Base-by-base conservation (phyloP, 805 yeast genomes). In the Hanseniaspora clermontiae region DNA sequence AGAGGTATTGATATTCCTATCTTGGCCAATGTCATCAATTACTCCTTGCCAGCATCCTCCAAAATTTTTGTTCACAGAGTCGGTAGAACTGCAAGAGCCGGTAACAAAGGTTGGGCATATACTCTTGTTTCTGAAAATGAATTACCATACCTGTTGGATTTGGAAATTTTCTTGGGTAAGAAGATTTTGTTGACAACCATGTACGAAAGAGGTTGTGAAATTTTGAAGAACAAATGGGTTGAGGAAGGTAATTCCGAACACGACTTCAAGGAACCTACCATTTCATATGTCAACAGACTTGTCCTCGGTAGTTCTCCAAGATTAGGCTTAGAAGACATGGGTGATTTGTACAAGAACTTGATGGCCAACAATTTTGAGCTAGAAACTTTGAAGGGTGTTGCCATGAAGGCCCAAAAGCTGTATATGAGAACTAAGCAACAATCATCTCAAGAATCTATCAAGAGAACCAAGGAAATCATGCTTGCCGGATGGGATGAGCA, bases 21-120 rank as follows among this genome's bases (percentile, higher is more conserved):
- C 57, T 77, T 93, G 66, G 96, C 97, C 7, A 90, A 95, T 66
- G 99, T 93, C 54, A 78, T 93, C 62, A 93, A 93, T 68, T 93
- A 79, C 69, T 81, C 96, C 1, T 75, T 93, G 59, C 97, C 97
- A 11, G 84, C 88, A 1, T 83, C 95, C 1, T 88, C 97, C 4
- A 93, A 95, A 70, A 85, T 91, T 58, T 93, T 93, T 70, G 79
- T 93, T 57, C 99, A 93, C 71, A 82, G 99, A 72, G 97, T 93
- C 49, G 99, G 99, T 69, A 83, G 99, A 77, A 93, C 99, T 48
- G 99, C 98, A 11, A 85, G 99, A 77, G 98, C 98, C 9, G 99
- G 99, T 67, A 84, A 88, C 67, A 81, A 78, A 63, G 99, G 99
- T 66, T 89, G 97, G 95, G 99, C 98, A 0, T 93, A 87, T 68